Base-by-base conservation (phyloP, 1,284 basidiomycete species). In the Wolfiporia cocos region DNA sequence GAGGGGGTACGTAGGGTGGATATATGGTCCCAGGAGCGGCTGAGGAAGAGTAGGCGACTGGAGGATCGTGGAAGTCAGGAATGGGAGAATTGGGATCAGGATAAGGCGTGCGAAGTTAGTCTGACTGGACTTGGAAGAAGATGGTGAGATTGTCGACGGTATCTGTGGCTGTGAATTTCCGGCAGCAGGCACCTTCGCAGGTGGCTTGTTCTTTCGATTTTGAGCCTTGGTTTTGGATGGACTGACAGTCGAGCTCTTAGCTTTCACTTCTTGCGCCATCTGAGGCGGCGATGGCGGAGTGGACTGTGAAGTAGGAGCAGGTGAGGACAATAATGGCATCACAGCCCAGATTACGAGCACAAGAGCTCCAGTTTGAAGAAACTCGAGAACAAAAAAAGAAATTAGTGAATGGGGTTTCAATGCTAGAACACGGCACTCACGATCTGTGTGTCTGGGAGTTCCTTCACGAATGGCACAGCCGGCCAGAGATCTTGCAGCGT, bases 31-130 rank as follows among this genome's bases (percentile, higher is more conserved):
- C 18, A 52, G 49, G 9, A 77, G 61, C 32, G 78, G 77, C 53
- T 75, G 71, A 2, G 70, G 70, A 30, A 83, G 71, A 10, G 76
- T 71, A 3, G 80, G 78, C 26, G 76, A 70, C 7, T 57, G 61
- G 18, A 83, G 50, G 15, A 61, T 49, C 31, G 56, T 64, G 50
- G 63, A 64, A 2, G 43, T 43, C 54, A 58, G 34, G 50, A 59
- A 53, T 0, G 61, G 60, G n/a, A 66, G 61, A 56, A 67, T 56
- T 54, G 49, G 74, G 36, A 51, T 59, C 49, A 57, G 54, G 39
- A 55, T 73, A 65, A 31, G 54, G 49, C 34, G 61, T 54, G 37
- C 69, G 34, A 39, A 66, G 51, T 56, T 37, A 38, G 22, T 5
- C 35, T 41, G 17, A 39, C 32, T 3, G 33, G 12, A 17, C 48